A percentile compares a stretch with the other conserved stretches of the same genome.
phyloP scores from a whole-genome alignment of 768 basidiomycete genomes.

The Calocybe indica region DNA sequence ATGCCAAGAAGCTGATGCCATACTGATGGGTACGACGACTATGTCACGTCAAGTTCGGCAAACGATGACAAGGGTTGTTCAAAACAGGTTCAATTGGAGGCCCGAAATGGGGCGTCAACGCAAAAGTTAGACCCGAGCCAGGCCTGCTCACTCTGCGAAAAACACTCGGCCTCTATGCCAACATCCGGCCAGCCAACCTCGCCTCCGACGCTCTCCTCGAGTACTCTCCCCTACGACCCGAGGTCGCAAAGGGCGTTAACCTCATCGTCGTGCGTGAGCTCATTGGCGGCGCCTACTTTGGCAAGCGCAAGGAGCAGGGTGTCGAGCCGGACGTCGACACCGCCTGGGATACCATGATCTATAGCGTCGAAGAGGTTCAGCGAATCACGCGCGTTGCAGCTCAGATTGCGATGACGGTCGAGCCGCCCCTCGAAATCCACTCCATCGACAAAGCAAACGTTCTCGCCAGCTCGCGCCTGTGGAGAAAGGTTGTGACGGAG shows the following conservation, averaged over 20 bases:
- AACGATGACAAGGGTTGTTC: neutral
- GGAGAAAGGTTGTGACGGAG: conserved; percentile 91
- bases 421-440: conserved; percentile 85
- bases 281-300: conserved; percentile 96
- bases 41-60: neutral
- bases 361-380: conserved; percentile 87
- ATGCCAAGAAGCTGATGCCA: conserved; percentile 91
- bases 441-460: conserved; percentile 99
- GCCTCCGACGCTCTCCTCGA: conserved; percentile 85
- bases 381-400: conserved; percentile 95
- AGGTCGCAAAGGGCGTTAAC: conserved; percentile 77
- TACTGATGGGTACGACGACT: conserved; percentile 74
- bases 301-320: conserved; percentile 83
- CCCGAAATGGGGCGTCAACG: conserved; percentile 96
- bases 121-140: conserved; percentile 86
- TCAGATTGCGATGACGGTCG: conserved; percentile 75
- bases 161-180: conserved; percentile 91
- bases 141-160: conserved; percentile 89
- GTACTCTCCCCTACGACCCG: conserved; percentile 84
- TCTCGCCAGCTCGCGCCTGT: conserved; percentile 87
- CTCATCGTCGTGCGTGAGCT: conserved; percentile 95
- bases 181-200: conserved; percentile 95
- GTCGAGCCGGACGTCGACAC: conserved; percentile 54
- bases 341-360: conserved; percentile 92
- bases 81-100: conserved; percentile 87